phyloP scores from a whole-genome alignment of 495 filamentous ascomycete species.

The Penicillium daleae region DNA sequence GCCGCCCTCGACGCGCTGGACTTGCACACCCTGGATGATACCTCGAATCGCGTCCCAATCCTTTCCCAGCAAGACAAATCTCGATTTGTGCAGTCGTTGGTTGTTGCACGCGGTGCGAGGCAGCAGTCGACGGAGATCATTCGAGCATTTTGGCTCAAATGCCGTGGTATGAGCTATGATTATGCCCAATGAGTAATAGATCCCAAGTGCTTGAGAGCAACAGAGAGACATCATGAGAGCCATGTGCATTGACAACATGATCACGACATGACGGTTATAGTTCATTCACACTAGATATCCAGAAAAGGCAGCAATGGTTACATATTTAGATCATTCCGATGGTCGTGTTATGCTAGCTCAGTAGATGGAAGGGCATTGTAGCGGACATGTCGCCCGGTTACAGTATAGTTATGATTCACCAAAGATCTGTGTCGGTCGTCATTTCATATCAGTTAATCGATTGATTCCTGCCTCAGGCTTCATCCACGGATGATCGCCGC shows the following conservation, averaged over 20 bases:
- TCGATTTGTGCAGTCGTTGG: constrained; percentile 41
- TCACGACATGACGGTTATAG: neutral
- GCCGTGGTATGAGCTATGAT: constrained; percentile 67
- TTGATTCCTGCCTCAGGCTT: neutral
- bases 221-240: neutral
- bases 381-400: neutral
- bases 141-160: constrained; percentile 70
- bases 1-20: constrained; percentile 60
- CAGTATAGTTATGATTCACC: neutral
- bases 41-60: constrained; percentile 26
- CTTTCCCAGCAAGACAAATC: constrained; percentile 40
- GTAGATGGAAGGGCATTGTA: too few relatives aligned
- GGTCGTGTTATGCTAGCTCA: neutral
- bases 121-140: constrained; percentile 62
- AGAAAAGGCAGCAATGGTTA: neutral
- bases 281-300: constrained; percentile 1
- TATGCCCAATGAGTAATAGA: constrained; percentile 49
- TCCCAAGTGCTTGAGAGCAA: too few relatives aligned
- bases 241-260: neutral
- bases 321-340: neutral
- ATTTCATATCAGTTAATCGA: too few relatives aligned
- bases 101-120: constrained; percentile 60
- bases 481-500: neutral
- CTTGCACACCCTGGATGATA: constrained; percentile 33
- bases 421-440: too few relatives aligned